phyloP scores from a whole-genome alignment of 805 yeast species.

The Teunomyces funiuensis region DNA sequence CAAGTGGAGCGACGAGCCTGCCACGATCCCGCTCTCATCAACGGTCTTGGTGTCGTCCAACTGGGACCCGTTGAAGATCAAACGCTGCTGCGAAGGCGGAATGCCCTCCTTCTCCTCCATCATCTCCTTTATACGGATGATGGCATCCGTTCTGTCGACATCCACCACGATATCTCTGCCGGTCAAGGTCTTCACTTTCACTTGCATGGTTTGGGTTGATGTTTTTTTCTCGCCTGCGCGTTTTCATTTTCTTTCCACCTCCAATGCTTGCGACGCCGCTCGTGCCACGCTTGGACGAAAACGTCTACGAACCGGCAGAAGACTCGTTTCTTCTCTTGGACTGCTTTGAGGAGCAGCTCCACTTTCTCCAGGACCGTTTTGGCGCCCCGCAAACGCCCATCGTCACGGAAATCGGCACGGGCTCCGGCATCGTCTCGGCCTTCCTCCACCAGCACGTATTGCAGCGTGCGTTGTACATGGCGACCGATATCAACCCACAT shows the following conservation, averaged over 20 bases:
- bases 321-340: slow-evolving; percentile 87
- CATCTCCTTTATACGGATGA: slow-evolving; percentile 79
- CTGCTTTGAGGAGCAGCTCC: slow-evolving; percentile 62
- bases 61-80: slow-evolving; percentile 88
- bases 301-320: slow-evolving; percentile 93
- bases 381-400: slow-evolving; percentile 41
- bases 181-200: slow-evolving; percentile 74
- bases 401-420: slow-evolving; percentile 85
- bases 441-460: slow-evolving; percentile 65
- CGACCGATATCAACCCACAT: slow-evolving; percentile 80
- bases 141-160: slow-evolving; percentile 65
- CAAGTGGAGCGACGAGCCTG: slow-evolving; percentile 86
- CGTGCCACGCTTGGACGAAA: slow-evolving; percentile 54
- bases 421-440: slow-evolving; percentile 86
- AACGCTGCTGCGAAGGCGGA: slow-evolving; percentile 93
- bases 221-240: not conserved
- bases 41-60: slow-evolving; percentile 82
- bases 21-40: slow-evolving; percentile 67
- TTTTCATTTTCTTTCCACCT: not conserved
- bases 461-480: slow-evolving; percentile 50
- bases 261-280: slow-evolving; percentile 81
- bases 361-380: slow-evolving; percentile 26
- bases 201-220: slow-evolving; percentile 48
- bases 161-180: slow-evolving; percentile 82
- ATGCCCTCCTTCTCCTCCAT: slow-evolving; percentile 97